Conservation (phyloP, 148 eudicot species). For the Mesembryanthemum crystallinum region DNA sequence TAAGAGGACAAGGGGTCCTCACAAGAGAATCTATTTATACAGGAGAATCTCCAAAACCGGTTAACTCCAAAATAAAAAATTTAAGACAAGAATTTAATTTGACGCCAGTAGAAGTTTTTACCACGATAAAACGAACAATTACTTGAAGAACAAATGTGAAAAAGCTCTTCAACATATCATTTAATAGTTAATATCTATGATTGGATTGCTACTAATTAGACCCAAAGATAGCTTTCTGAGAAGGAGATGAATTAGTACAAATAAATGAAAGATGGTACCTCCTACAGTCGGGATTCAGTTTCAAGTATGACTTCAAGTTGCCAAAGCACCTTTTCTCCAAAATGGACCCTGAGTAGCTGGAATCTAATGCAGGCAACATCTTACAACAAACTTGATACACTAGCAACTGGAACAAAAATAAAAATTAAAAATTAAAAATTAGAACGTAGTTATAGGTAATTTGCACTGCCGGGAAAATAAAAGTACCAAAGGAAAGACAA, state of each 20-base stretch:
- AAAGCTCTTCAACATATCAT: conserved; percentile 1
- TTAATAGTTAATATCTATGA: background rate
- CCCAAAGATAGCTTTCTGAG: background rate
- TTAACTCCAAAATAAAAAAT: no score
- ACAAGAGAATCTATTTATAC: no score
- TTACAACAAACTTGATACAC: conserved; percentile 72
- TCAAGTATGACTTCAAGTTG: conserved; percentile 72
- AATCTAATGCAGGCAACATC: conserved; percentile 46
- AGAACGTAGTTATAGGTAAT: conserved; percentile 2
- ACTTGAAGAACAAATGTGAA: background rate
- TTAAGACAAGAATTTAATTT: no score
- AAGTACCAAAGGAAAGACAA: background rate
- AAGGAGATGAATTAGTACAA: background rate
- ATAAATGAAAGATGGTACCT: conserved; percentile 39
- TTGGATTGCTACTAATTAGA: background rate
- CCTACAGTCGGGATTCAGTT: conserved; percentile 68
- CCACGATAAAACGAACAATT: background rate
- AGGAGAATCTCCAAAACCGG: no score
- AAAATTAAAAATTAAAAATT: no score
- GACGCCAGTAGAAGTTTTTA: background rate
- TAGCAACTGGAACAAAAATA: conserved; percentile 56
- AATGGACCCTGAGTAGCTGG: conserved; percentile 32
- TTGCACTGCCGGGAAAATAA: background rate
- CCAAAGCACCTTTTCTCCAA: conserved; percentile 78
- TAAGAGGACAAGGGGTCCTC: no score